Conservation (phyloP, 768 basidiomycete species). For the Naganishia antarctica region DNA sequence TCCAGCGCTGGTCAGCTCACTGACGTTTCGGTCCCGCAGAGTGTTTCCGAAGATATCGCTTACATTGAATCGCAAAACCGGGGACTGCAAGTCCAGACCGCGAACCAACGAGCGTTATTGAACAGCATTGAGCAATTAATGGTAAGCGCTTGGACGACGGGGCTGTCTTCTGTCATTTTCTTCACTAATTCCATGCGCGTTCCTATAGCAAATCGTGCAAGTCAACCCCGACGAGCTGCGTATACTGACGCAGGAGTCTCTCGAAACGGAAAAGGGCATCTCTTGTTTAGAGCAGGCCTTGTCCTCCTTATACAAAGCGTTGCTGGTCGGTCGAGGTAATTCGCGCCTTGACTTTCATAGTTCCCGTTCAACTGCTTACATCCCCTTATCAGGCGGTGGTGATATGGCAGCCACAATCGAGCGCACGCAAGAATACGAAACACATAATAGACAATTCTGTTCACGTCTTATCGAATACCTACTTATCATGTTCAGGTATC, state of each 20-base stretch:
- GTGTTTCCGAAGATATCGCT: constrained; percentile 87
- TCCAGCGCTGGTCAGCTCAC: too few species aligned
- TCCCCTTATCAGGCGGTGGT: constrained; percentile 50
- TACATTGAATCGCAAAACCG: constrained; percentile 95
- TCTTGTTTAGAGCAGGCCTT: constrained; percentile 74
- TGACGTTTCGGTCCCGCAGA: too few species aligned
- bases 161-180: neutral
- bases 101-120: constrained; percentile 82
- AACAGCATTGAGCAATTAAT: constrained; percentile 81
- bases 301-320: constrained; percentile 85
- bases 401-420: constrained; percentile 97
- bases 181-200: neutral
- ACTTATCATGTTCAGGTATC: constrained; percentile 83
- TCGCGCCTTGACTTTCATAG: constrained; percentile 53
- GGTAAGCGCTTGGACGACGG: constrained; percentile 51
- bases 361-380: neutral
- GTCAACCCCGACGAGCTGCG: constrained; percentile 73
- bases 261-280: constrained; percentile 73
- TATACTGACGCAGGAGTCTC: constrained; percentile 78
- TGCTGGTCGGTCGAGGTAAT: constrained; percentile 81
- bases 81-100: constrained; percentile 93
- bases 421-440: constrained; percentile 80
- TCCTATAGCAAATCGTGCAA: constrained; percentile 78
- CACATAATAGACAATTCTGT: constrained; percentile 86
- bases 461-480: constrained; percentile 85